Conservation (phyloP, 2,329 filamentous ascomycete species). For the Aplosporella prunicola region DNA sequence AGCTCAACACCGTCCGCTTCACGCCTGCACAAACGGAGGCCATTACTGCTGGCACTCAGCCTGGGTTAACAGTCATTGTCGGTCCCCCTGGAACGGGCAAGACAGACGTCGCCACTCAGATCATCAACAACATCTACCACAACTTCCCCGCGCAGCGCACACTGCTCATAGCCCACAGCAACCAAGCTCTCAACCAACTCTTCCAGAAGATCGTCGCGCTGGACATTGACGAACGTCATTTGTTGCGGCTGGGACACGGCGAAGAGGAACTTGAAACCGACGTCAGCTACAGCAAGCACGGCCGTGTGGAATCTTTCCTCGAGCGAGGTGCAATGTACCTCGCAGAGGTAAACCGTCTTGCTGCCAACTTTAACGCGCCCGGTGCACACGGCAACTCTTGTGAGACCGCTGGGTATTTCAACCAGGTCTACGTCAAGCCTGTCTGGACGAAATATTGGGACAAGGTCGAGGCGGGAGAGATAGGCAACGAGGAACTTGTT, state of each 20-base stretch:
- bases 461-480: slow-evolving; percentile 46
- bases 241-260: slow-evolving; percentile 84
- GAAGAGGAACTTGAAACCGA: slow-evolving; percentile 88
- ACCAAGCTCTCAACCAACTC: slow-evolving; percentile 92
- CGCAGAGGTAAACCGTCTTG: slow-evolving; percentile 75
- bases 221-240: slow-evolving; percentile 90
- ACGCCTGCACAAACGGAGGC: slow-evolving; percentile 87
- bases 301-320: slow-evolving; percentile 88
- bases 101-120: slow-evolving; percentile 97
- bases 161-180: slow-evolving; percentile 88
- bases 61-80: slow-evolving; percentile 85
- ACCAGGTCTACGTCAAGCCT: slow-evolving; percentile 80
- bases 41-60: slow-evolving; percentile 86
- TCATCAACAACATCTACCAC: slow-evolving; percentile 98
- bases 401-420: slow-evolving; percentile 95
- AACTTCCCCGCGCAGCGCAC: slow-evolving; percentile 93
- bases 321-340: slow-evolving; percentile 75
- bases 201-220: slow-evolving; percentile 97
- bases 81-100: slow-evolving; percentile 95
- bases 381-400: slow-evolving; percentile 95
- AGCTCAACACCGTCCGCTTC: slow-evolving; percentile 74
- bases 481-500: slow-evolving; percentile 53
- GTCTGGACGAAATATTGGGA: slow-evolving; percentile 81
- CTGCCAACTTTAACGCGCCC: slow-evolving; percentile 72
- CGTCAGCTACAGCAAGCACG: slow-evolving; percentile 84